phyloP scores from a whole-genome alignment of 805 yeast genomes.

The Starmerella sirachaensis region DNA sequence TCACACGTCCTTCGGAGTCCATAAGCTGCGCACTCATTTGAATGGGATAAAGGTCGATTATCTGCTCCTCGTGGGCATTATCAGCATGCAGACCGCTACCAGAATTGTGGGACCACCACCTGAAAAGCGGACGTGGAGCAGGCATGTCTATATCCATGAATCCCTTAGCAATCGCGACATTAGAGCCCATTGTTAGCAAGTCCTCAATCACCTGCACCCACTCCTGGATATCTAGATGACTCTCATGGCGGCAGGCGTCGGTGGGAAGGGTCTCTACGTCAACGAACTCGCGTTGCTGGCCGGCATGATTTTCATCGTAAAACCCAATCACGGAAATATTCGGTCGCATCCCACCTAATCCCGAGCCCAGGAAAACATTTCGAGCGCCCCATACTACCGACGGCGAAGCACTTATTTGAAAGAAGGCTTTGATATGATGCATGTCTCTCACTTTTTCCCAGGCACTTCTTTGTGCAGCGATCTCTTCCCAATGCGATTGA shows the following conservation, averaged over 20 bases:
- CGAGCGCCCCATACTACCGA: slow-evolving; percentile 89
- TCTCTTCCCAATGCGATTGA: slow-evolving; percentile 53
- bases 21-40: slow-evolving; percentile 84
- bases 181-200: slow-evolving; percentile 72
- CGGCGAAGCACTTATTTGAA: slow-evolving; percentile 82
- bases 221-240: slow-evolving; percentile 54
- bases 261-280: slow-evolving; percentile 54
- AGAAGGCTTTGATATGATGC: slow-evolving; percentile 77
- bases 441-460: slow-evolving; percentile 77
- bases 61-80: too few relatives aligned
- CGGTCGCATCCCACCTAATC: slow-evolving; percentile 97
- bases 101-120: slow-evolving; percentile 20
- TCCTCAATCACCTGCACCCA: slow-evolving; percentile 95
- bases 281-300: slow-evolving; percentile 22
- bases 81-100: slow-evolving; percentile 26
- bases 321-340: slow-evolving; percentile 89
- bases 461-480: slow-evolving; percentile 59
- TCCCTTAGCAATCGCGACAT: slow-evolving; percentile 89
- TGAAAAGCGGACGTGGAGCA: slow-evolving; percentile 17
- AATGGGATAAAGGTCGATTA: slow-evolving; percentile 91
- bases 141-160: slow-evolving; percentile 64
- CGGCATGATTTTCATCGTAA: slow-evolving; percentile 42
- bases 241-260: slow-evolving; percentile 61
- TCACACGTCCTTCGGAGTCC: slow-evolving; percentile 49
- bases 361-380: slow-evolving; percentile 82